A percentile compares a stretch with the other conserved stretches of the same genome.
These are phyloP conservation scores for Paecilomyces dactylethromorphus DNA, from an alignment of 2,329 filamentous ascomycete genomes.

Conservation along the genomic window DNA sequence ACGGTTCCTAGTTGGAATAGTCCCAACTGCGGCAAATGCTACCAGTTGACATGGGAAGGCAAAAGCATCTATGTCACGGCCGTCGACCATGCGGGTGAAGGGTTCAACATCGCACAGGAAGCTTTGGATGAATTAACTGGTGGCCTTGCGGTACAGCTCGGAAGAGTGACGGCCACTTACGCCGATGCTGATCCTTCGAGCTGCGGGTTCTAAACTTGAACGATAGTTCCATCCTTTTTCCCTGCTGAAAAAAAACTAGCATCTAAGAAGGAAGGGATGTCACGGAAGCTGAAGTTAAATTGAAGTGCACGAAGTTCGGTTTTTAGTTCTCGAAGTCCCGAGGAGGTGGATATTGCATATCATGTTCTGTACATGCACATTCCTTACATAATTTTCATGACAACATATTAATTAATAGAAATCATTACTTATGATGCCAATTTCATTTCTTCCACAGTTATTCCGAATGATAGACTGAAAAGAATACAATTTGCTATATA, in stretches of 20 bases:
- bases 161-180: constrained; percentile 32
- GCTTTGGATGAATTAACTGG: constrained; percentile 47
- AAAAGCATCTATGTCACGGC: constrained; percentile 43
- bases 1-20: constrained; percentile 43
- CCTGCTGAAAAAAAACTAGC: not conserved
- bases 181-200: constrained; percentile 10
- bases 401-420: not conserved
- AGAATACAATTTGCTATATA: no score
- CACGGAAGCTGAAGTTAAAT: not conserved
- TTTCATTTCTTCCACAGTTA: no score
- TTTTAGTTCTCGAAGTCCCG: not conserved
- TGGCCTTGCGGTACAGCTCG: constrained; percentile 36
- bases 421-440: no score
- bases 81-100: constrained; percentile 39
- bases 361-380: not conserved
- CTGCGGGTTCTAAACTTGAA: constrained; percentile 3
- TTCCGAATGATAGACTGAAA: no score
- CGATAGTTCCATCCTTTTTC: not conserved
- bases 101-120: constrained; percentile 44
- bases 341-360: not conserved
- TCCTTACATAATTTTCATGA: not conserved
- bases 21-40: constrained; percentile 48
- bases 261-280: not conserved
- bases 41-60: constrained; percentile 41
- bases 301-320: not conserved